Percentiles rank a stretch among this genome's conserved stretches.
phyloP scores from a whole-genome alignment of 768 basidiomycete genomes.

The Multifurca ochricompacta region DNA sequence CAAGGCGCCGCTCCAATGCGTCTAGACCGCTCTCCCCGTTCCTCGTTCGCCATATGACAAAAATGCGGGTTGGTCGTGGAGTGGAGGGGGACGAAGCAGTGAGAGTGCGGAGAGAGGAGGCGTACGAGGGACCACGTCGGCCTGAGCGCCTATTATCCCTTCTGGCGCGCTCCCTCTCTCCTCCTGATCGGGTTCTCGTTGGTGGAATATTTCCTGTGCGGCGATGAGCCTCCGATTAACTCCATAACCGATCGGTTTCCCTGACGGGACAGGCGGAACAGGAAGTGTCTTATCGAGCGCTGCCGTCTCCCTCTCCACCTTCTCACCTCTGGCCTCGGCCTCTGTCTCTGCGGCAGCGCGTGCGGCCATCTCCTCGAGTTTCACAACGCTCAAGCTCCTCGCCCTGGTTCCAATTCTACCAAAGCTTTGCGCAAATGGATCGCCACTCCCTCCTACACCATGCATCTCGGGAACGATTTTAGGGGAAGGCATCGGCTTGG shows the following conservation, averaged over 20 bases:
- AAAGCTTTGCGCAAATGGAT: neutral
- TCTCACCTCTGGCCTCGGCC: constrained; percentile 21
- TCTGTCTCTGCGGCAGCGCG: constrained; percentile 25
- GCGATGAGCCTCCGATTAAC: constrained; percentile 23
- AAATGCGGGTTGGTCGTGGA: neutral
- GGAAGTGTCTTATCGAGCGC: constrained; percentile 54
- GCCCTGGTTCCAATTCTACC: constrained; percentile 23
- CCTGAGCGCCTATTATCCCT: neutral
- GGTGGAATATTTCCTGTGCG: constrained; percentile 30
- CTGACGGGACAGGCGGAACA: constrained; percentile 45
- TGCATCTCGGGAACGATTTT: constrained; percentile 34
- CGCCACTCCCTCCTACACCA: neutral
- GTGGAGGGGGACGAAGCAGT: constrained; percentile 24
- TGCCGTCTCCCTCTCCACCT: constrained; percentile 17
- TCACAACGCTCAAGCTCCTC: constrained; percentile 55
- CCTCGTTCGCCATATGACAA: constrained; percentile 1
- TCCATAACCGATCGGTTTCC: constrained; percentile 26
- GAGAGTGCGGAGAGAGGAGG: constrained; percentile 28
- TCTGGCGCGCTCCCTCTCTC: constrained; percentile 18
- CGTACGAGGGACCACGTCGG: constrained; percentile 13
- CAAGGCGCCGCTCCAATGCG: constrained; percentile 58
- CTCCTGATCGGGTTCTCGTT: neutral
- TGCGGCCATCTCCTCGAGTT: constrained; percentile 67
- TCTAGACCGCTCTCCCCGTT: constrained; percentile 53
- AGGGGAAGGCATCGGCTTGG: constrained; percentile 62